Base-by-base conservation (phyloP, 1,284 basidiomycete species). In the Melampsora abietis-canadensis region DNA sequence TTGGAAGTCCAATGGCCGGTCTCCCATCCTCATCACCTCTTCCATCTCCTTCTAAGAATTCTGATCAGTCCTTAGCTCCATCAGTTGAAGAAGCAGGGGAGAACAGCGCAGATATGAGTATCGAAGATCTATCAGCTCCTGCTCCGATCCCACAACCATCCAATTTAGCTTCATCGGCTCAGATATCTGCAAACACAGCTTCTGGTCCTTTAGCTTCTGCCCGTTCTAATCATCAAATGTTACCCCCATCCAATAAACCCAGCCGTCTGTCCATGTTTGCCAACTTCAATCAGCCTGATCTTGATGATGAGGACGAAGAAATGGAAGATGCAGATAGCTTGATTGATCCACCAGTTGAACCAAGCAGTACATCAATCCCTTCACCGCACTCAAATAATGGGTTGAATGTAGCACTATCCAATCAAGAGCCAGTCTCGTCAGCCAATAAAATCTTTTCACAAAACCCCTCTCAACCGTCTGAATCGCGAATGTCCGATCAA, bases 1-100 rank as follows among this genome's bases (percentile, higher is more conserved):
- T 74, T 47, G 70, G 70, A 6, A 74, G 70, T 59, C 70, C 70
- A 5, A 64, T 74, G 34, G 30, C 65, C 5, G 70, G 65, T 37
- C 51, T 62, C 34, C 51, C 63, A 27, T 66, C 48, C 8, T 74
- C 24, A 27, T 48, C 37, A 59, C 70, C 34, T 74, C 51, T 12
- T 24, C 19, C 47, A 15, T 62, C 48, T 40, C 69, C 46, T 57
- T 57, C 51, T 27, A 21, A 48, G 6, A 34, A 44, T 12, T 30
- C n/a, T 44, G 34, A 40, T 40, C 30, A 47, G 21, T n/a, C 37
- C 12, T 40, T 40, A 14, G 40, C 10, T 12, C 8, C 19, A 44
- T 46, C 47, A 10, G 60, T 46, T 27, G 14, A 62, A 7, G 31
- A 21, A 14, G 61, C 37, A 40, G 68, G 30, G 1, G 68, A 72